Base-by-base conservation (phyloP, 257 asterid species). In the Haberlea rhodopensis region DNA sequence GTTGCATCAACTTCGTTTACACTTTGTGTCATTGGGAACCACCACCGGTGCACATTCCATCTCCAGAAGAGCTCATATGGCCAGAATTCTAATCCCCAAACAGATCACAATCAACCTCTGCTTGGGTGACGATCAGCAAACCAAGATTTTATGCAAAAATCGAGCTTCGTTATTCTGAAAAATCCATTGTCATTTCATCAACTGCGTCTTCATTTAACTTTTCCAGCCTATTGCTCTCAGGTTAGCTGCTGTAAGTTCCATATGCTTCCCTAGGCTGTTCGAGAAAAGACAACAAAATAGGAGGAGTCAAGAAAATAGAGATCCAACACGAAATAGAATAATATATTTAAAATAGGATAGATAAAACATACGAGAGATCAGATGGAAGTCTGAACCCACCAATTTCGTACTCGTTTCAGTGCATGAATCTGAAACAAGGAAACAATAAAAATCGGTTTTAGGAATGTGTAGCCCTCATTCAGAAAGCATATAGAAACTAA, bases 331-430 rank as follows among this genome's bases (percentile, higher is more conserved):
- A 5, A 25, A 24, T 34, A 18, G 48, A 53, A 49, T 57, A 58
- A n/a, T 10, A 8, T n/a, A n/a, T n/a, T n/a, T 5, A 13, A 8
- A 21, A 13, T 5, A 32, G 34, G 8, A 52, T 19, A 19, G 8
- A 46, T 4, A 58, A 57, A 71, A 79, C 95, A 83, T 84, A 94
- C 99, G 66, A 87, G 58, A 94, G 97, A 78, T 87, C 95, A 60
- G 94, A 40, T 46, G 97, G 94, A 80, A 90, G 97, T 80, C 96
- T 81, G 85, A 90, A 90, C 65, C 90, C 94, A 59, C 94, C 96
- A 20, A 94, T 90, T n/a, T 2, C 99, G 90, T 26, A 87, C 80
- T 54, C 99, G 97, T 82, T 94, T 94, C 72, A 94, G 70, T 40
- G 96, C 74, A 80, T 88, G 88, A 70, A 94, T 75, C 99, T 92